Evolutionary conservation across 169 alveolate genomes (phyloP).

Genomic region (Hepatocystis sp.): DNA sequence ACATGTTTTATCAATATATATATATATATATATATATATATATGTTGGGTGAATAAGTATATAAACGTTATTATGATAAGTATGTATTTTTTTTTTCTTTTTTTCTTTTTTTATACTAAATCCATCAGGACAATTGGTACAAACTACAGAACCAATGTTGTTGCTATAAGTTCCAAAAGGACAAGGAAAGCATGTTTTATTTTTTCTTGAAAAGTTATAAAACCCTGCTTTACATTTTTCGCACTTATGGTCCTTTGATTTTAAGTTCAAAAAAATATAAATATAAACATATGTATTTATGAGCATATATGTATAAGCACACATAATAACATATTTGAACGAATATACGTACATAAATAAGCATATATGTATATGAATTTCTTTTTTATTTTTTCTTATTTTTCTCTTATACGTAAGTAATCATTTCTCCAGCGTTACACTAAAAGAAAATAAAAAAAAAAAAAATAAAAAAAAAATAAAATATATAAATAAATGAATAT

Average conservation of each 20-base stretch:
- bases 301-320: not conserved
- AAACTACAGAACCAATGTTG: constrained; percentile 23
- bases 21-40: not conserved
- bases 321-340: not conserved
- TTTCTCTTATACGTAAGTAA: constrained; percentile 47
- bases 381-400: constrained; percentile 3
- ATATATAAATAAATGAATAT: no score
- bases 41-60: not conserved
- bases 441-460: constrained; percentile 17
- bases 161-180: constrained; percentile 56
- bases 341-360: not conserved
- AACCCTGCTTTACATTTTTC: constrained; percentile 61
- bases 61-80: not conserved
- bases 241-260: constrained; percentile 33
- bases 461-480: not conserved
- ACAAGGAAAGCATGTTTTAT: constrained; percentile 55
- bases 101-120: constrained; percentile 36
- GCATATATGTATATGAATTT: not conserved
- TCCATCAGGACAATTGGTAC: constrained; percentile 63
- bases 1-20: not conserved
- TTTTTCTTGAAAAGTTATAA: constrained; percentile 57
- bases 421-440: constrained; percentile 68
- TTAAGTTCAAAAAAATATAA: not conserved
- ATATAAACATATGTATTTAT: not conserved
- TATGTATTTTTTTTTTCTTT: not conserved